phyloP scores from a whole-genome alignment of 2,329 filamentous ascomycete genomes.

The Cercospora nicotianae region DNA sequence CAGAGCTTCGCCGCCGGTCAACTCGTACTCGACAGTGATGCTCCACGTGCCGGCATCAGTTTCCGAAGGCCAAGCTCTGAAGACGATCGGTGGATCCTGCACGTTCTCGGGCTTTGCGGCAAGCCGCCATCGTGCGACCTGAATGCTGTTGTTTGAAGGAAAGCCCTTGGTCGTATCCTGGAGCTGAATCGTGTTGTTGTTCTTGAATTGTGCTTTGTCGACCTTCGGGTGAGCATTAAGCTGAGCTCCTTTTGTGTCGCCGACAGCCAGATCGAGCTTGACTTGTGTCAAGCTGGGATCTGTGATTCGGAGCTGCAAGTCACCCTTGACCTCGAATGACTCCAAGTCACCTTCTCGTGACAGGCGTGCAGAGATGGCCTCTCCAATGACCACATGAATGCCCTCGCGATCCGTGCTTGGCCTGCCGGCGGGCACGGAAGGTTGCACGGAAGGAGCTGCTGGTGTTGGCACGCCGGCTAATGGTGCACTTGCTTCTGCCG shows the following conservation, averaged over 20 bases:
- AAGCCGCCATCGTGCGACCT: constrained; percentile 89
- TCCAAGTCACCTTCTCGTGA: constrained; percentile 84
- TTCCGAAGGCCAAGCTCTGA: constrained; percentile 97
- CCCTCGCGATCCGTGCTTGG: constrained; percentile 75
- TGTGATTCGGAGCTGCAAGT: constrained; percentile 85
- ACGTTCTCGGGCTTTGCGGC: constrained; percentile 77
- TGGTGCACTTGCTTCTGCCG: constrained; percentile 71
- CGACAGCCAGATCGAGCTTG: constrained; percentile 76
- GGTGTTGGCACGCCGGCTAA: constrained; percentile 59
- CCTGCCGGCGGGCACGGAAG: constrained; percentile 55
- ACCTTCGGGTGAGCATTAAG: constrained; percentile 97
- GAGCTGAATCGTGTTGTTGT: constrained; percentile 80
- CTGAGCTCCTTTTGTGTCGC: constrained; percentile 78
- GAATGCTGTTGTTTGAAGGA: constrained; percentile 90
- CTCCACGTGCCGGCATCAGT: constrained; percentile 76
- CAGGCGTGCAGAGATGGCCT: constrained; percentile 86
- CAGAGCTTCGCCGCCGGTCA: constrained; percentile 75
- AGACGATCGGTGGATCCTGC: constrained; percentile 83
- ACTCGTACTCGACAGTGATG: constrained; percentile 93
- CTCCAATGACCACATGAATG: constrained; percentile 83
- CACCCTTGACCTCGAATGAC: constrained; percentile 85
- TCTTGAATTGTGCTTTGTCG: constrained; percentile 83
- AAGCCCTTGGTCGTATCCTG: constrained; percentile 86
- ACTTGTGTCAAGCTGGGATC: constrained; percentile 89
- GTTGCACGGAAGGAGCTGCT: constrained; percentile 51